phyloP scores from a whole-genome alignment of 202 grass and related monocot species.

The Dendrocalamus latiflorus region DNA sequence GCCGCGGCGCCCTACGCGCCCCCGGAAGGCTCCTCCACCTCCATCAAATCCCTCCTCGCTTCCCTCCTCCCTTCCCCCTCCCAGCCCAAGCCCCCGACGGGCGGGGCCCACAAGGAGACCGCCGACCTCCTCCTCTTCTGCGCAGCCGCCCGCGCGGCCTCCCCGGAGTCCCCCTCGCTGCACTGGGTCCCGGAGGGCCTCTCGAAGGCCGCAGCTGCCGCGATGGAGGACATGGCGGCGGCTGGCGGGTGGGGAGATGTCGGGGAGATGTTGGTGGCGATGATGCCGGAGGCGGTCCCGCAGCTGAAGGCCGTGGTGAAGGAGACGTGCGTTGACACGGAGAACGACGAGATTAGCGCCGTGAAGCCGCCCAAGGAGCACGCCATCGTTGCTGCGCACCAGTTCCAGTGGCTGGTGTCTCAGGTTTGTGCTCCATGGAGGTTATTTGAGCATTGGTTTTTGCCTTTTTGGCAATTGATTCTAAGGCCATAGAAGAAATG shows the following conservation, averaged over 20 bases:
- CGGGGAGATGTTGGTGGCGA: too few relatives aligned
- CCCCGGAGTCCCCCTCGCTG: slow-evolving; percentile 45
- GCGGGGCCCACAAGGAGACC: slow-evolving; percentile 10
- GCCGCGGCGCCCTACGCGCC: too few relatives aligned
- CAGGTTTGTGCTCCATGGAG: slow-evolving; percentile 38
- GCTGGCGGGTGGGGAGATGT: slow-evolving; percentile 53
- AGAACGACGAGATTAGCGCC: slow-evolving; percentile 44
- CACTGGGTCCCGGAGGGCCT: slow-evolving; percentile 66
- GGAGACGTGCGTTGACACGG: slow-evolving; percentile 48
- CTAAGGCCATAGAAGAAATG: too few relatives aligned
- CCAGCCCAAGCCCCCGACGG: neutral
- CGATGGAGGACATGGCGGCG: slow-evolving; percentile 36
- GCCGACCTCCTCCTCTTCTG: slow-evolving; percentile 58
- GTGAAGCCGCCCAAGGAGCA: slow-evolving; percentile 57
- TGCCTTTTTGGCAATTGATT: too few relatives aligned
- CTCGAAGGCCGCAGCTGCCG: neutral
- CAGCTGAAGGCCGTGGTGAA: slow-evolving; percentile 59
- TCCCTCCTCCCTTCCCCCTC: slow-evolving; percentile 49
- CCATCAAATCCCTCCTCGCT: too few relatives aligned
- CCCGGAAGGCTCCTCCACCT: too few relatives aligned
- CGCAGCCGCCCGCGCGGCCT: slow-evolving; percentile 35
- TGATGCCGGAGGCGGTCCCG: slow-evolving; percentile 54
- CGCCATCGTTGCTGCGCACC: slow-evolving; percentile 59
- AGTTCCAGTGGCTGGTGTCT: slow-evolving; percentile 83
- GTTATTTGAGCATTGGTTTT: too few relatives aligned